These are phyloP conservation scores for Gossypium schwendimanii DNA, from an alignment of 441 rosid genomes.

Conservation along the genomic window DNA sequence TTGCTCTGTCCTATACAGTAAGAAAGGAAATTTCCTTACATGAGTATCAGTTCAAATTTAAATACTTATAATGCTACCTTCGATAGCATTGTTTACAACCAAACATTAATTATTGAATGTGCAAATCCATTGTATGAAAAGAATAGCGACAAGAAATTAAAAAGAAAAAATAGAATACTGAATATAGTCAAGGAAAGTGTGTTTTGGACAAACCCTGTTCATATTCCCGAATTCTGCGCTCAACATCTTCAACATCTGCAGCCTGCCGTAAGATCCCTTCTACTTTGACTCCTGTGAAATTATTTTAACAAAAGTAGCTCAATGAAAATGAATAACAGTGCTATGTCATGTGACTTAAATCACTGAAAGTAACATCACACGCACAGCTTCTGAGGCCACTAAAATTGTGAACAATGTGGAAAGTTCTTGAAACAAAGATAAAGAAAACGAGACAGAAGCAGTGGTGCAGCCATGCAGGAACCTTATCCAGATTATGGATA, in stretches of 20 bases:
- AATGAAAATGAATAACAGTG: not conserved
- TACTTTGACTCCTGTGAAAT: slow-evolving; percentile 60
- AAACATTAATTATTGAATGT: not conserved
- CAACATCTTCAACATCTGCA: slow-evolving; percentile 96
- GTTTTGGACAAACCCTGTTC: slow-evolving; percentile 67
- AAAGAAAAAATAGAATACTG: slow-evolving; percentile 3
- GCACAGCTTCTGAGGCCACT: not conserved
- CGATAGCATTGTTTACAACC: not conserved
- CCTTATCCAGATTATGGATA: not conserved
- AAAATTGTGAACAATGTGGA: not conserved
- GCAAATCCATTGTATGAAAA: not conserved
- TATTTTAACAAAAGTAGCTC: slow-evolving; percentile 22
- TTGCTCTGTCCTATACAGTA: not conserved
- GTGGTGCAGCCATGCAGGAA: not conserved
- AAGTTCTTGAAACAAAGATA: slow-evolving; percentile 11
- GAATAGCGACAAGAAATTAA: not conserved
- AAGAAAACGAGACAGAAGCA: not conserved
- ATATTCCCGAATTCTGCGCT: slow-evolving; percentile 78
- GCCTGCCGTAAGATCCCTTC: slow-evolving; percentile 99
- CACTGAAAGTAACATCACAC: not conserved
- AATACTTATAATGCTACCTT: slow-evolving; percentile 1
- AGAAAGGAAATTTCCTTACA: not conserved
- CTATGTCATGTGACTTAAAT: not conserved
- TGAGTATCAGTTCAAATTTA: slow-evolving; percentile 2
- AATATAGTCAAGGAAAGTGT: slow-evolving; percentile 9